These are phyloP conservation scores for Coemansia biformis DNA, from an alignment of 192 early-diverging fungal genomes.

Conservation along the genomic window DNA sequence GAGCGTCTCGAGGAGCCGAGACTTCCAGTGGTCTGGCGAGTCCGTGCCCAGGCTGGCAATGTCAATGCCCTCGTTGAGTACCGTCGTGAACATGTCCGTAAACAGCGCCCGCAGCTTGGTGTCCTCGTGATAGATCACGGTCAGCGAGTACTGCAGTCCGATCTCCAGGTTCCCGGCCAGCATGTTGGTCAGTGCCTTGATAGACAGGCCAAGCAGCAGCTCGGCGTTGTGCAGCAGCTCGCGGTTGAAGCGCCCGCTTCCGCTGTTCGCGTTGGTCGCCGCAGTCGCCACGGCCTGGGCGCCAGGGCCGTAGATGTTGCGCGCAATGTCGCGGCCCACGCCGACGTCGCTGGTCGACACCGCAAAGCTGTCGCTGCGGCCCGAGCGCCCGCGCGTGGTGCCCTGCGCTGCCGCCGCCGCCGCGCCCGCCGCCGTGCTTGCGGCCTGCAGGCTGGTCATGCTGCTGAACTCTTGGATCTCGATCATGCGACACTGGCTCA, in stretches of 20 bases:
- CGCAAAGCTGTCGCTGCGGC: constrained; percentile 49
- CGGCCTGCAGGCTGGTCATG: constrained; percentile 49
- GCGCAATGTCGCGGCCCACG: constrained; percentile 50
- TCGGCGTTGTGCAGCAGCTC: constrained; percentile 48
- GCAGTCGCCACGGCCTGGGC: not conserved
- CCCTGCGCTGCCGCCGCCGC: constrained; percentile 1
- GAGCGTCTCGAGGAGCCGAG: constrained; percentile 70
- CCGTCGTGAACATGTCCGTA: constrained; percentile 88
- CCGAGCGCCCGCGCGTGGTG: constrained; percentile 15
- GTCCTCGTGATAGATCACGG: constrained; percentile 90
- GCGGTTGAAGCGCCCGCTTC: constrained; percentile 31
- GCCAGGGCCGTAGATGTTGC: constrained; percentile 39
- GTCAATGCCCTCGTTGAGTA: constrained; percentile 84
- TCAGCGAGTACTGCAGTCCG: constrained; percentile 82
- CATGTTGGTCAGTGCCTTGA: constrained; percentile 84
- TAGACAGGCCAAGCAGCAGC: constrained; percentile 49
- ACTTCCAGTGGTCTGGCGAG: constrained; percentile 70
- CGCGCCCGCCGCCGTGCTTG: constrained; percentile 24
- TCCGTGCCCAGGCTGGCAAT: constrained; percentile 74
- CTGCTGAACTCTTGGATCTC: constrained; percentile 52
- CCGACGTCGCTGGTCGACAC: constrained; percentile 37
- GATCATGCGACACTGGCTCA: constrained; percentile 53
- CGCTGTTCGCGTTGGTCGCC: not conserved
- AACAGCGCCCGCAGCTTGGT: constrained; percentile 82
- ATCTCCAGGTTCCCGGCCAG: constrained; percentile 89